These are phyloP conservation scores for Cynanchum wilfordii DNA, from an alignment of 257 asterid genomes.

Conservation along the genomic window DNA sequence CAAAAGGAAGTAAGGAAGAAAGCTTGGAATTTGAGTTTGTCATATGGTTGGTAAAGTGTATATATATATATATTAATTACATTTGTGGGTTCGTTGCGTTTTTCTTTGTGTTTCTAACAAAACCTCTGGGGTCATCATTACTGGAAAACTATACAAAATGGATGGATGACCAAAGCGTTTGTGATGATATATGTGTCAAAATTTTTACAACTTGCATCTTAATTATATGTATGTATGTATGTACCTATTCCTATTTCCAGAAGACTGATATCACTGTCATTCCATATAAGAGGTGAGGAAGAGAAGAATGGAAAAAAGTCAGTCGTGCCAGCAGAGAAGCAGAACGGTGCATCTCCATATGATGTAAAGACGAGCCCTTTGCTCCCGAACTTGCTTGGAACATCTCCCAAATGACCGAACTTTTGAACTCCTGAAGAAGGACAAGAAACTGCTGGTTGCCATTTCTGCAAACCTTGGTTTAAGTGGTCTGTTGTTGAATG, in stretches of 20 bases:
- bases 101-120: not conserved
- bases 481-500: too few species aligned
- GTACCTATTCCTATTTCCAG: not conserved
- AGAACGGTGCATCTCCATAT: slow-evolving; percentile 74
- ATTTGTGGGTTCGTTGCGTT: not conserved
- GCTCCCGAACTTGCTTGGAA: slow-evolving; percentile 67
- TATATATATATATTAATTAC: too few species aligned
- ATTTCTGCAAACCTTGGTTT: slow-evolving; percentile 5
- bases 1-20: too few species aligned
- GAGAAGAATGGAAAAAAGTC: slow-evolving; percentile 5
- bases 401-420: slow-evolving; percentile 45
- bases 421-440: slow-evolving; percentile 38
- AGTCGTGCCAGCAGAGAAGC: slow-evolving; percentile 51
- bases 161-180: not conserved
- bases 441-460: slow-evolving; percentile 36
- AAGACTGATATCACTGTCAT: not conserved
- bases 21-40: too few species aligned
- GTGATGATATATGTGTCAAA: not conserved
- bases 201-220: slow-evolving; percentile 1
- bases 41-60: not conserved
- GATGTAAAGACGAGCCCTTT: slow-evolving; percentile 72
- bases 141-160: not conserved
- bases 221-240: too few species aligned
- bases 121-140: not conserved
- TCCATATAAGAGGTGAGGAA: not conserved